Evolutionary conservation across 176 grass and related monocot genomes (phyloP).

Genomic region (Zea luxurians): DNA sequence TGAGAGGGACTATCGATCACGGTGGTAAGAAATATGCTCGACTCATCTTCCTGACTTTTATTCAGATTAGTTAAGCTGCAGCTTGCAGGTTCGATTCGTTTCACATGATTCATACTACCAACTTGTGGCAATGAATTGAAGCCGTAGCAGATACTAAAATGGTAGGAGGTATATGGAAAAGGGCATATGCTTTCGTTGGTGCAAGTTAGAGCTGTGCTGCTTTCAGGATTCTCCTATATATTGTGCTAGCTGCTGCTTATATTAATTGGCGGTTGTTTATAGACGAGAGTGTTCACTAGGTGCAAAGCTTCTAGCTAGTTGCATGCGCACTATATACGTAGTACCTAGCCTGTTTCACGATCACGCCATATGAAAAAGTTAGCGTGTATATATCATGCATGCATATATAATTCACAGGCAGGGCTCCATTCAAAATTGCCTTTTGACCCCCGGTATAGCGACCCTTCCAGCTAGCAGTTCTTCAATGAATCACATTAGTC

Average conservation of each 20-base stretch:
- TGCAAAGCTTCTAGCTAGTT: conserved; percentile 24
- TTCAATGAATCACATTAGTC: conserved; percentile 42
- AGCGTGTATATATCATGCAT: conserved; percentile 18
- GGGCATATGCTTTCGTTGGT: conserved; percentile 38
- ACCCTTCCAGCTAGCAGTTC: conserved; percentile 34
- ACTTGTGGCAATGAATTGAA: conserved; percentile 22
- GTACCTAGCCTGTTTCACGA: conserved; percentile 29
- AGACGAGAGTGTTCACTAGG: conserved; percentile 23
- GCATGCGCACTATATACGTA: conserved; percentile 29
- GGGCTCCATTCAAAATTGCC: conserved; percentile 12
- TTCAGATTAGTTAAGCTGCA: not conserved
- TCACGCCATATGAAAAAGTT: conserved; percentile 35
- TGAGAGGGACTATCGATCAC: not conserved
- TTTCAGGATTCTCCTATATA: conserved; percentile 31
- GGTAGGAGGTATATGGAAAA: conserved; percentile 19
- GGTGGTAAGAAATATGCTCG: not conserved
- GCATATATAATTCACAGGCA: conserved; percentile 19
- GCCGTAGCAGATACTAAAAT: conserved; percentile 36
- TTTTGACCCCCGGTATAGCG: conserved; percentile 50
- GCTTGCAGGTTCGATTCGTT: conserved; percentile 9
- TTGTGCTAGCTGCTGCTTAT: conserved; percentile 21
- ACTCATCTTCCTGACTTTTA: not conserved
- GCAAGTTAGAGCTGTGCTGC: conserved; percentile 33
- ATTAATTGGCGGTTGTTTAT: conserved; percentile 39
- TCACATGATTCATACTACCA: conserved; percentile 17